phyloP scores from a whole-genome alignment of 176 grass and related monocot genomes.

The Phoenix dactylifera region DNA sequence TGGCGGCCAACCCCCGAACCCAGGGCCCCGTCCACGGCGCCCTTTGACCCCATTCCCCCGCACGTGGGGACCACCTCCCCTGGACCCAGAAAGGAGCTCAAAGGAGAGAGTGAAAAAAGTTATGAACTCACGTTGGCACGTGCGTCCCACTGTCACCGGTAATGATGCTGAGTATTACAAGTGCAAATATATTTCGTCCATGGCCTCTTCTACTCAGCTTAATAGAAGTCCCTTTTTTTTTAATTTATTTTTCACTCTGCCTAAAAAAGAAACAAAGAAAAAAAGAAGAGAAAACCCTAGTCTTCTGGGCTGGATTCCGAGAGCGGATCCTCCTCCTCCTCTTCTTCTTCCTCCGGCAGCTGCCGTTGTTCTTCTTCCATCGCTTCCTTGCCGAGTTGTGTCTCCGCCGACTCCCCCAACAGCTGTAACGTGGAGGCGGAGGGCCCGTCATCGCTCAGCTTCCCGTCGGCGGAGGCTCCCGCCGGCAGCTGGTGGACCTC shows the following conservation, averaged over 20 bases:
- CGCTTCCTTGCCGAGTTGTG: no score
- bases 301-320: conserved; percentile 44
- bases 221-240: no score
- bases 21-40: no score
- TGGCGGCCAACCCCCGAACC: not conserved
- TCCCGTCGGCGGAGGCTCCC: not conserved
- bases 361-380: no score
- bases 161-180: no score
- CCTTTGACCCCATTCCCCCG: no score
- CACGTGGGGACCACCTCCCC: not conserved
- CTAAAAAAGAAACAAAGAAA: conserved; percentile 5
- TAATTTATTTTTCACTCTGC: no score
- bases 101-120: conserved; percentile 2
- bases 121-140: not conserved
- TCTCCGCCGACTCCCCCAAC: no score
- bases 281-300: conserved; percentile 18
- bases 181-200: not conserved
- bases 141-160: no score
- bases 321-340: conserved; percentile 36
- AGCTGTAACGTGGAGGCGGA: no score
- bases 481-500: not conserved
- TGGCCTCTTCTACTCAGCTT: no score
- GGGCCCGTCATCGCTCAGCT: no score
- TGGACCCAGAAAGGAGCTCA: not conserved
- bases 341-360: conserved; percentile 19